A percentile compares a stretch with the other conserved stretches of the same genome.
Evolutionary conservation across 78 protist species (phyloP).

Genomic region (Dictyostelium firmibasis): DNA sequence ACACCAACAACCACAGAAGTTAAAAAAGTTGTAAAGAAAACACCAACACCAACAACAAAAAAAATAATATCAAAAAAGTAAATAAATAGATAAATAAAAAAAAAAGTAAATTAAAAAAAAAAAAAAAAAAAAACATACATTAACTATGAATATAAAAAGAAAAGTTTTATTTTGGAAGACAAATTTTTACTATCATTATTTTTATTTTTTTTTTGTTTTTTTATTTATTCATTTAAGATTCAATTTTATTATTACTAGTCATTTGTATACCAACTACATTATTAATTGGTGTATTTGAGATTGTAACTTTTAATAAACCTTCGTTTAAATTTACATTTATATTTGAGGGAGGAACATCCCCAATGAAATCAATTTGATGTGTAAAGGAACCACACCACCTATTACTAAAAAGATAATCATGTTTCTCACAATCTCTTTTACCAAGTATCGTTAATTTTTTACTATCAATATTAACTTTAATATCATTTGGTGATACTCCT

Average conservation of each 20-base stretch:
- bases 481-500: background rate
- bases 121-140: too few species aligned
- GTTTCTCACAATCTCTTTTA: slow-evolving; percentile 4
- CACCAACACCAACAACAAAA: background rate
- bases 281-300: background rate
- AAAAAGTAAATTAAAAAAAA: background rate
- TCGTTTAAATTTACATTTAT: background rate
- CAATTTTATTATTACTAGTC: background rate
- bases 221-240: background rate
- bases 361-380: background rate
- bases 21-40: background rate
- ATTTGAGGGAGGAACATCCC: background rate
- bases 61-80: background rate
- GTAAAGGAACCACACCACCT: slow-evolving; percentile 14
- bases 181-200: too few species aligned
- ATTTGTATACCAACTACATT: background rate
- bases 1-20: background rate
- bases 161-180: too few species aligned
- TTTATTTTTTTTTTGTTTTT: background rate
- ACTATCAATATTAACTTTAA: background rate
- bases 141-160: too few species aligned
- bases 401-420: background rate
- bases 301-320: slow-evolving; percentile 6
- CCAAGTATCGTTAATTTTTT: background rate
- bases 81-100: background rate